These are phyloP conservation scores for Neocallimastix lanati DNA, from an alignment of 192 early-diverging fungal species.

Conservation along the genomic window DNA sequence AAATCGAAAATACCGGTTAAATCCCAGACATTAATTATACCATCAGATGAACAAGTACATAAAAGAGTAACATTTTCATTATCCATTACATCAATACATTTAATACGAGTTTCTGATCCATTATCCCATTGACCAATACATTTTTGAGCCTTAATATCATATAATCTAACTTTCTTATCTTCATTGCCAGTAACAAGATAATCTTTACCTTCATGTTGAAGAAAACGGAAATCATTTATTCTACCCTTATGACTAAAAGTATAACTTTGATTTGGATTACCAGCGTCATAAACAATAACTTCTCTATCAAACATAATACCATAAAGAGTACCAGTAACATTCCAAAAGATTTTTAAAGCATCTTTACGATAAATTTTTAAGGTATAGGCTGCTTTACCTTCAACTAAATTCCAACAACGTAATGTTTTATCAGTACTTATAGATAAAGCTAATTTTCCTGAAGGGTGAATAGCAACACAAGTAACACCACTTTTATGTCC, in stretches of 20 bases:
- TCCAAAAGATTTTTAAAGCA: conserved; percentile 32
- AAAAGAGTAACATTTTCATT: conserved; percentile 10
- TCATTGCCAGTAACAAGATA: conserved; percentile 35
- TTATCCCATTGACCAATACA: conserved; percentile 15
- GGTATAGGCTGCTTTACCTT: conserved; percentile 45
- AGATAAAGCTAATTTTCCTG: conserved; percentile 78
- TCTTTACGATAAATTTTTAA: conserved; percentile 21
- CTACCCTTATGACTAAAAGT: not conserved
- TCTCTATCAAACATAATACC: conserved; percentile 32
- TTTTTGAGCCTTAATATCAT: conserved; percentile 18
- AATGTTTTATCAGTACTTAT: conserved; percentile 54
- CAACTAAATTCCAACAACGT: conserved; percentile 60
- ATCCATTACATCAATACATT: conserved; percentile 12
- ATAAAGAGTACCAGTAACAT: conserved; percentile 29
- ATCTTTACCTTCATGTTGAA: conserved; percentile 14
- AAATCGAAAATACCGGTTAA: conserved; percentile 24
- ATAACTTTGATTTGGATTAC: not conserved
- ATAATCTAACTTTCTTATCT: conserved; percentile 35
- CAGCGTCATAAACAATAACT: conserved; percentile 29
- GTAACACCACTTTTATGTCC: conserved; percentile 51
- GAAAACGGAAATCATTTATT: not conserved
- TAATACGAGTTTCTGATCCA: conserved; percentile 26
- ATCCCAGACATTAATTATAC: conserved; percentile 50
- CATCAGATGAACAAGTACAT: conserved; percentile 51
- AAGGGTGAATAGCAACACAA: conserved; percentile 79